Percentiles rank a stretch among this genome's conserved stretches.
phyloP scores from a whole-genome alignment of 2,329 filamentous ascomycete genomes.

The Fusarium sp. region DNA sequence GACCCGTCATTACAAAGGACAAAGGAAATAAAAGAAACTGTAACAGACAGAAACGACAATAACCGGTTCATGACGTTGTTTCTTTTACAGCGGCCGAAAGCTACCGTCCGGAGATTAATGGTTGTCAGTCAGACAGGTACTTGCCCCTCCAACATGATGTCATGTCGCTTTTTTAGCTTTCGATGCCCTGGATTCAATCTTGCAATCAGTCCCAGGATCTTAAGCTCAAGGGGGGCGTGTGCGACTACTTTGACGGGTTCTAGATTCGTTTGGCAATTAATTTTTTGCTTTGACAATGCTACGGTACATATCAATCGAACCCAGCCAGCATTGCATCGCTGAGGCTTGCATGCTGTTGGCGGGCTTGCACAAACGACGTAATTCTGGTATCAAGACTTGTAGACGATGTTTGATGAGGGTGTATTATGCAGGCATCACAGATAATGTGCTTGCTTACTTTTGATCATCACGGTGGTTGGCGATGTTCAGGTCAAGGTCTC shows the following conservation, averaged over 20 bases:
- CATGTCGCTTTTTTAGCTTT: slow-evolving; percentile 2
- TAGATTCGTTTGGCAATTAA: not conserved
- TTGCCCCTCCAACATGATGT: slow-evolving; percentile 34
- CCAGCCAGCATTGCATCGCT: not conserved
- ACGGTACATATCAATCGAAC: slow-evolving; percentile 3
- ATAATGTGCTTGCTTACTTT: not conserved
- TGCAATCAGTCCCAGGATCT: slow-evolving; percentile 37
- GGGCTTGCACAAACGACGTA: slow-evolving; percentile 24
- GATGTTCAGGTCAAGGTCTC: not conserved
- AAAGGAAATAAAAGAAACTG: slow-evolving; percentile 2
- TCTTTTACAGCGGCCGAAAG: slow-evolving; percentile 15
- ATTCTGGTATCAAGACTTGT: not conserved
- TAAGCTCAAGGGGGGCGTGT: slow-evolving; percentile 26
- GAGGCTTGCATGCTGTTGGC: slow-evolving; percentile 6
- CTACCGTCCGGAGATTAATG: slow-evolving; percentile 12
- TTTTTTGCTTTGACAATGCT: not conserved
- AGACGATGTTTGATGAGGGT: not conserved
- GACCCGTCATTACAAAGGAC: slow-evolving; percentile 11
- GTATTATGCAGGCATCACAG: not conserved
- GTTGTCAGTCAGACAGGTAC: not conserved
- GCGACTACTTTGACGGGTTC: not conserved
- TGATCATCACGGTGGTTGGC: slow-evolving; percentile 10
- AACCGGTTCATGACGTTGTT: slow-evolving; percentile 15
- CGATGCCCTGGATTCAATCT: slow-evolving; percentile 25
- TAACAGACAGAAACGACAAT: slow-evolving; percentile 11